Conservation (phyloP, 768 basidiomycete species). For the Phanerodontia chrysosporium region DNA sequence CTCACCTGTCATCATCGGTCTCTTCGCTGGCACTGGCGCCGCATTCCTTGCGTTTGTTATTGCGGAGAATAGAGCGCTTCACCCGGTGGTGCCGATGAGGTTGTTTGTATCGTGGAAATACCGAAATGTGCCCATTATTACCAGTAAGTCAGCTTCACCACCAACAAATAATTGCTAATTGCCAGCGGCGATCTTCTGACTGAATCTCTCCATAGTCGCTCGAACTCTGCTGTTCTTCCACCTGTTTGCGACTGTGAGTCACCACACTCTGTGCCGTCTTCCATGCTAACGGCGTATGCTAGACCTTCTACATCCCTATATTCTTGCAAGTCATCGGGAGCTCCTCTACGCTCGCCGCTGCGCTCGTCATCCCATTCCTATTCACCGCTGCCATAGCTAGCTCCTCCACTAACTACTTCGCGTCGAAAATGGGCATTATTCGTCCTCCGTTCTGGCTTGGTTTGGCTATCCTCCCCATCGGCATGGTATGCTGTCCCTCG, state of each 20-base stretch:
- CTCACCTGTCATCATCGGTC: constrained; percentile 13
- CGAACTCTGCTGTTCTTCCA: constrained; percentile 15
- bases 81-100: constrained; percentile 13
- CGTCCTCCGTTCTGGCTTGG: constrained; percentile 10
- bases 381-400: constrained; percentile 10
- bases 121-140: constrained; percentile 15
- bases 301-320: constrained; percentile 17
- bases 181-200: too few species aligned
- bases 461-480: constrained; percentile 11
- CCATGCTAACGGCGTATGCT: background rate
- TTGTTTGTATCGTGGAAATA: constrained; percentile 10
- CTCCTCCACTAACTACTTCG: background rate
- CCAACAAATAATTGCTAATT: too few species aligned
- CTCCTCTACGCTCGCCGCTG: constrained; percentile 8
- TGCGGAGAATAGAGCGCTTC: constrained; percentile 8
- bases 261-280: background rate
- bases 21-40: constrained; percentile 7
- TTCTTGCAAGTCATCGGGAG: constrained; percentile 14
- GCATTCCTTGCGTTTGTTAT: constrained; percentile 10
- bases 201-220: background rate
- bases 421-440: constrained; percentile 2
- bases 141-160: constrained; percentile 7
- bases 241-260: constrained; percentile 11
- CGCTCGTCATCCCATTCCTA: constrained; percentile 16
- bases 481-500: constrained; percentile 1